Conservation (phyloP, 1,284 basidiomycete species). For the Tilletia walkeri region DNA sequence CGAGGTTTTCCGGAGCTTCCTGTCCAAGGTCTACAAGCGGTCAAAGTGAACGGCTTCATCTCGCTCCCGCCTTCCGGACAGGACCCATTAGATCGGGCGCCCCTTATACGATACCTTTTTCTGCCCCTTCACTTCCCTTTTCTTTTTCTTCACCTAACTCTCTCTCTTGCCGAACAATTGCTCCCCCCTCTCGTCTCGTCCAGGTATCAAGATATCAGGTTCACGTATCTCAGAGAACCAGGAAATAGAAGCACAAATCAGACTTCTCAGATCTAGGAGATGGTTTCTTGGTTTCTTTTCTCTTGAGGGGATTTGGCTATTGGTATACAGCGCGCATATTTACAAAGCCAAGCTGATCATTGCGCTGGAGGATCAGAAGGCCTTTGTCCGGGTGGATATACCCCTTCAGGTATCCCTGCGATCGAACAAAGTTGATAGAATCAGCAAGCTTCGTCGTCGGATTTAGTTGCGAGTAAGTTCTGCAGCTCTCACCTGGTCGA, state of each 20-base stretch:
- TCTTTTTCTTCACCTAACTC: no score
- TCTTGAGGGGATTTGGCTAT: not conserved
- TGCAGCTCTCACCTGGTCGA: constrained; percentile 53
- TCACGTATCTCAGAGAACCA: no score
- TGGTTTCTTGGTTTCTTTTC: constrained; percentile 17
- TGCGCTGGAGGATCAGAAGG: constrained; percentile 56
- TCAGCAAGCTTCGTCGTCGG: not conserved
- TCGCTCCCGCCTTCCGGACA: no score
- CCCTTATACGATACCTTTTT: no score
- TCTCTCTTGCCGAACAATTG: no score
- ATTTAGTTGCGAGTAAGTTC: not conserved
- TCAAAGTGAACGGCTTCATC: constrained; percentile 43
- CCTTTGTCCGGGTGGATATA: constrained; percentile 56
- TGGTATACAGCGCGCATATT: constrained; percentile 42
- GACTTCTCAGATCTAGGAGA: no score
- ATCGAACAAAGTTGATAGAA: not conserved
- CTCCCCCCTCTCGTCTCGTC: no score
- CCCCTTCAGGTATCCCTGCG: constrained; percentile 57
- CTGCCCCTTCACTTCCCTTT: no score
- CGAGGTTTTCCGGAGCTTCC: constrained; percentile 78
- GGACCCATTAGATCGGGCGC: no score
- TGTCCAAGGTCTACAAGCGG: constrained; percentile 82
- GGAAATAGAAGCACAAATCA: no score
- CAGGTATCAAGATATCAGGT: no score
- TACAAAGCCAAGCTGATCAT: constrained; percentile 53